Evolutionary conservation across 1,284 basidiomycete genomes (phyloP).

Genomic region (Earliella scabrosa): DNA sequence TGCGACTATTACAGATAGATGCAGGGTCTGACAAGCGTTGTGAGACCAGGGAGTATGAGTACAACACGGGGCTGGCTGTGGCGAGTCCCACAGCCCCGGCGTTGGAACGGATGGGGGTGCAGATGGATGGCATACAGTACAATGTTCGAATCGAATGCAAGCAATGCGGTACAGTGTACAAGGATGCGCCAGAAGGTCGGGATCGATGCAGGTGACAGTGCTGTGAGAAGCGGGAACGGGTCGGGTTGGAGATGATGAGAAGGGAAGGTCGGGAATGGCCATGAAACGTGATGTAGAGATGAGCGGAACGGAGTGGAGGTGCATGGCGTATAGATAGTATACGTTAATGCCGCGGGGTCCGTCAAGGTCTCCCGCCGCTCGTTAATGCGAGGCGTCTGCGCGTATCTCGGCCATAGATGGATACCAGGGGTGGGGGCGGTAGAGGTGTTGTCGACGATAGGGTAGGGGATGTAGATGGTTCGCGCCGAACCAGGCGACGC

Average conservation of each 20-base stretch:
- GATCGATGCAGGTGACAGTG: not conserved
- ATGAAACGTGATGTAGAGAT: not conserved
- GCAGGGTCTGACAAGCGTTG: not conserved
- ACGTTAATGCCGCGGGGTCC: constrained; percentile 21
- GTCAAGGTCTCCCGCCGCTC: constrained; percentile 11
- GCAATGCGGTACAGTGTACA: not conserved
- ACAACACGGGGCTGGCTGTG: not conserved
- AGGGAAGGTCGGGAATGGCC: constrained; percentile 1
- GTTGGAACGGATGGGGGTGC: not conserved
- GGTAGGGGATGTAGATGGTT: not conserved
- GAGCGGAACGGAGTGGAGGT: constrained; percentile 3
- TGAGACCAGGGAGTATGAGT: not conserved
- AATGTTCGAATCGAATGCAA: not conserved
- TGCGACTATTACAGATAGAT: constrained; percentile 2
- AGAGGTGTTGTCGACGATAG: not conserved
- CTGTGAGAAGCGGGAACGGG: not conserved
- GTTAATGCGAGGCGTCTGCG: constrained; percentile 7
- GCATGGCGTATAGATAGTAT: constrained; percentile 25
- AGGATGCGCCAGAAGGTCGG: not conserved
- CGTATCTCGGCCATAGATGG: constrained; percentile 18
- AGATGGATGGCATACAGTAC: not conserved
- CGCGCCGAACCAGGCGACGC: constrained; percentile 12
- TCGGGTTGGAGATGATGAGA: not conserved
- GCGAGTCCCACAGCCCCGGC: not conserved
- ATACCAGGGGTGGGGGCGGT: not conserved